A percentile compares a stretch with the other conserved stretches of the same genome.
Conservation (phyloP, 306 rosid genomes). For the Cucurbita pepo region DNA sequence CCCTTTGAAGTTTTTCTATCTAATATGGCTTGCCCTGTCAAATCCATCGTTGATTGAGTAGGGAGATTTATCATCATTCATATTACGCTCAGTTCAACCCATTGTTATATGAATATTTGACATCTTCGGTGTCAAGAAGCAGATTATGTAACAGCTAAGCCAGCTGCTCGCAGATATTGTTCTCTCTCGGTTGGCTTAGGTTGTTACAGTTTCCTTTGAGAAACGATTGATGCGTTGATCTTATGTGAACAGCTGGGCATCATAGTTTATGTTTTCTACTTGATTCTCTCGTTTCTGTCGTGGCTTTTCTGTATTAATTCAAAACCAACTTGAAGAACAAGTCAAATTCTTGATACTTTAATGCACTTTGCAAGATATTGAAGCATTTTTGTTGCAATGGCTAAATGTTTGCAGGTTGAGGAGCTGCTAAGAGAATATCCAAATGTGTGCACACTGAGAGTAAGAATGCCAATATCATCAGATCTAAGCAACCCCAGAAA, state of each 20-base stretch:
- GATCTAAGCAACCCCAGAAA: conserved; percentile 61
- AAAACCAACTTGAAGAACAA: background rate
- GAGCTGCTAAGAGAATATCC: conserved; percentile 38
- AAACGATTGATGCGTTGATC: background rate
- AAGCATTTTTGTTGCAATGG: background rate
- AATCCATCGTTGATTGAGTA: background rate
- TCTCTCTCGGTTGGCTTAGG: too few relatives aligned
- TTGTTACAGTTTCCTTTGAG: background rate
- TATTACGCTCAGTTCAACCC: background rate
- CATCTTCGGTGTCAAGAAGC: background rate
- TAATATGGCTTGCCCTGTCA: background rate
- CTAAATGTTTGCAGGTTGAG: conserved; percentile 33
- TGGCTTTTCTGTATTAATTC: background rate
- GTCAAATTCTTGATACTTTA: background rate
- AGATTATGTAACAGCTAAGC: too few relatives aligned
- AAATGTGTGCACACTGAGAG: conserved; percentile 50
- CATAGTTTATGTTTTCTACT: background rate
- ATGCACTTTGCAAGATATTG: background rate
- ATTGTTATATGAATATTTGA: background rate
- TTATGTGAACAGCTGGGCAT: background rate
- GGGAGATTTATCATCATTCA: background rate
- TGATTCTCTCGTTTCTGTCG: background rate
- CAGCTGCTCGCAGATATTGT: too few relatives aligned
- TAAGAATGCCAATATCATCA: conserved; percentile 65
- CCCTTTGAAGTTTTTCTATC: background rate